Evolutionary conservation across 768 basidiomycete genomes (phyloP).

Genomic region (Tulasnella sp.): DNA sequence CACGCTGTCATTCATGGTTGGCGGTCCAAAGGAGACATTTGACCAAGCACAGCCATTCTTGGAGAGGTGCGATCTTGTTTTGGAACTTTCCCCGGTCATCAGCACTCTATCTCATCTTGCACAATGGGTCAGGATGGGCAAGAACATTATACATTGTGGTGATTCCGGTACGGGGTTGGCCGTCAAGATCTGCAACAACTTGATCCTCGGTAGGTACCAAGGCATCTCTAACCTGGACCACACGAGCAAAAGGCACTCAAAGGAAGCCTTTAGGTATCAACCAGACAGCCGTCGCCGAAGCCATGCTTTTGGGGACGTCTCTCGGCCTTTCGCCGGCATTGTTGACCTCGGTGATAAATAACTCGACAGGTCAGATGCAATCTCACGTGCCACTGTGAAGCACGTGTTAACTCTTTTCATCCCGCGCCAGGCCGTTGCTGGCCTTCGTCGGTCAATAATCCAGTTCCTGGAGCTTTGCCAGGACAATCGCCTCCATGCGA

Average conservation of each 20-base stretch:
- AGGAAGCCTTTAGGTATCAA: constrained; percentile 48
- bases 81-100: neutral
- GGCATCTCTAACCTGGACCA: neutral
- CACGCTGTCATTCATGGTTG: constrained; percentile 85
- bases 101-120: no score
- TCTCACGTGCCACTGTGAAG: neutral
- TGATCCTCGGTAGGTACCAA: constrained; percentile 26
- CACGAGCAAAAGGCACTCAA: neutral
- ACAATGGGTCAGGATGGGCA: constrained; percentile 79
- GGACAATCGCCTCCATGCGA: constrained; percentile 72
- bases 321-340: constrained; percentile 55
- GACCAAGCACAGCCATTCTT: constrained; percentile 47
- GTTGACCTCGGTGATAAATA: constrained; percentile 76
- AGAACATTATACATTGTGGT: constrained; percentile 73
- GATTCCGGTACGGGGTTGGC: constrained; percentile 69
- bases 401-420: neutral
- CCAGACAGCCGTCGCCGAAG: constrained; percentile 78
- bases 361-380: constrained; percentile 18
- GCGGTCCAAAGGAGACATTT: constrained; percentile 55
- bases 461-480: constrained; percentile 61
- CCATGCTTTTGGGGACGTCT: constrained; percentile 75
- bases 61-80: constrained; percentile 9
- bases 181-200: constrained; percentile 87
- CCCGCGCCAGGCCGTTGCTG: constrained; percentile 63
- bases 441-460: constrained; percentile 80